These are phyloP conservation scores for Aureobasidium lini DNA, from an alignment of 2,329 filamentous ascomycete species.

Conservation along the genomic window DNA sequence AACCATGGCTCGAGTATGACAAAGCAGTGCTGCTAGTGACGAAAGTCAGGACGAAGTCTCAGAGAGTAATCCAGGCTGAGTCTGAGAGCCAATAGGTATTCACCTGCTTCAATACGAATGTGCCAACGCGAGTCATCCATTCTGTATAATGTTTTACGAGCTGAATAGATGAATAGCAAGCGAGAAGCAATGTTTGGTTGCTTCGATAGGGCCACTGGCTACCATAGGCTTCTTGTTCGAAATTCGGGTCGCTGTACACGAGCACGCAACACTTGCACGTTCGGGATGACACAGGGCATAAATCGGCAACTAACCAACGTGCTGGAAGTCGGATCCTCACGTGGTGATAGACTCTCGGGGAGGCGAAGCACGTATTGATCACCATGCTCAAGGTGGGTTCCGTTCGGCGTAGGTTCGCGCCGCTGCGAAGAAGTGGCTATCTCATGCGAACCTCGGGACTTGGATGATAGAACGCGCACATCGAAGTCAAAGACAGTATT, in stretches of 20 bases:
- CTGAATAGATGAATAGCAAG: background rate
- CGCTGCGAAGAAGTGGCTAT: background rate
- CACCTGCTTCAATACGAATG: background rate
- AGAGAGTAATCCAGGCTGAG: background rate
- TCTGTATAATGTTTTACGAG: background rate
- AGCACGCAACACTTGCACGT: slow-evolving; percentile 11
- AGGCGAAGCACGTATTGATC: slow-evolving; percentile 11
- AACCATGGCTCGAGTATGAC: background rate
- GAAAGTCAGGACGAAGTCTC: background rate
- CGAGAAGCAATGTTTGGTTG: background rate
- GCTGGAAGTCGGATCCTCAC: background rate
- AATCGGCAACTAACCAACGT: background rate
- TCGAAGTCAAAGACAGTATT: background rate
- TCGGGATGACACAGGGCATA: background rate
- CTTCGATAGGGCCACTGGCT: background rate
- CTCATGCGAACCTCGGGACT: background rate
- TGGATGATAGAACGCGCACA: background rate
- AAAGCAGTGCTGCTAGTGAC: background rate
- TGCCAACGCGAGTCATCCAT: background rate
- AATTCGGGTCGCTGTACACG: background rate
- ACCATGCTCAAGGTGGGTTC: background rate
- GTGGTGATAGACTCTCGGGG: slow-evolving; percentile 2
- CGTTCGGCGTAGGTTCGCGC: background rate
- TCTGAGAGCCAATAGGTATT: background rate
- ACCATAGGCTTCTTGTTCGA: background rate